These are phyloP conservation scores for Lentinus brumalis DNA, from an alignment of 768 basidiomycete species.

Conservation along the genomic window DNA sequence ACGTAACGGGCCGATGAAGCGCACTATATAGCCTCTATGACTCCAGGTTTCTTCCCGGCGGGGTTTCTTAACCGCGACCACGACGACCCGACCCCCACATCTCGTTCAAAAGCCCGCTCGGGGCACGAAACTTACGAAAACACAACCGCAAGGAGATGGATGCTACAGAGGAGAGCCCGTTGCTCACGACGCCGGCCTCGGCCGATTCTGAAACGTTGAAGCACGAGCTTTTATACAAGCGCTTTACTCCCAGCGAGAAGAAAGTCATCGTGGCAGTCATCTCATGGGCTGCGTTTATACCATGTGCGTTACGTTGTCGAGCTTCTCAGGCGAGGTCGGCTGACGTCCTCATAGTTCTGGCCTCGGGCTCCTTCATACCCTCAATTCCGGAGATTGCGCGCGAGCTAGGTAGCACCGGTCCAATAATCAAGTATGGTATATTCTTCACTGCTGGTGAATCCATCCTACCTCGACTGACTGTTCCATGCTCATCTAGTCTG, in stretches of 20 bases:
- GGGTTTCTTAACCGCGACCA: no score
- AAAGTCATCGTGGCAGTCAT: conserved; percentile 56
- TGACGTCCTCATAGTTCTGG: conserved; percentile 53
- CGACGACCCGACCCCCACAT: not conserved
- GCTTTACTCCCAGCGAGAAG: conserved; percentile 58
- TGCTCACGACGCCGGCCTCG: not conserved
- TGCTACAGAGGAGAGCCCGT: conserved; percentile 16
- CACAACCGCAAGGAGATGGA: not conserved
- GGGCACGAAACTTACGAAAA: not conserved
- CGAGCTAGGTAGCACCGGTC: conserved; percentile 59
- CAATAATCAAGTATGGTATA: conserved; percentile 53
- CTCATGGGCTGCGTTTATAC: conserved; percentile 62
- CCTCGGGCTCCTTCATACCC: conserved; percentile 69
- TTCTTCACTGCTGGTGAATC: no score
- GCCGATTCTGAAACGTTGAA: conserved; percentile 16
- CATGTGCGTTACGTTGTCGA: conserved; percentile 43
- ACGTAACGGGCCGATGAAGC: not conserved
- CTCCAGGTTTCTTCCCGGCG: not conserved
- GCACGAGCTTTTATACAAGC: conserved; percentile 49
- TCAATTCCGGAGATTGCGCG: conserved; percentile 72
- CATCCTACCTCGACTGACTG: not conserved
- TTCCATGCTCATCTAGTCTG: conserved; percentile 33
- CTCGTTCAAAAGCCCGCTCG: not conserved
- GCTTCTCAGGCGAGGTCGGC: not conserved
- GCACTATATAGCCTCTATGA: not conserved